phyloP scores from a whole-genome alignment of 805 yeast species.

The Candida alai region DNA sequence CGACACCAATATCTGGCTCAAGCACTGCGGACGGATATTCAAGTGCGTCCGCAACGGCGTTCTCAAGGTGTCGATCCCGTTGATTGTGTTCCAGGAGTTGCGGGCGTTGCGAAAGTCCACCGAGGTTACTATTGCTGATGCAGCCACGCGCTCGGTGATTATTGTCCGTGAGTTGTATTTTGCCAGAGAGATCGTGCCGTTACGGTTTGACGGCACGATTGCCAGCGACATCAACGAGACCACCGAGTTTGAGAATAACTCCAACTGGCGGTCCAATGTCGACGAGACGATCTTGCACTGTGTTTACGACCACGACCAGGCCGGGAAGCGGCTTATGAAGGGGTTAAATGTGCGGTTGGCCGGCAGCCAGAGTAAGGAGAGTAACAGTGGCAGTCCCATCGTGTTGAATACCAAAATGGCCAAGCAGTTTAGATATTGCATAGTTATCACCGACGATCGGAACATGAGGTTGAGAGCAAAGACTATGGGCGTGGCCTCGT shows the following conservation, averaged over 20 bases:
- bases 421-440: conserved; percentile 49
- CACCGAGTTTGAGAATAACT: conserved; percentile 67
- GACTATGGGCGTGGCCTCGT: conserved; percentile 50
- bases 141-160: conserved; percentile 77
- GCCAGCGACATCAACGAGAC: conserved; percentile 70
- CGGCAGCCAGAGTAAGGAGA: not conserved
- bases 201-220: conserved; percentile 65
- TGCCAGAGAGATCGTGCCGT: conserved; percentile 52
- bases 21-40: conserved; percentile 73
- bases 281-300: conserved; percentile 64
- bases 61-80: conserved; percentile 60
- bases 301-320: conserved; percentile 40
- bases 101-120: conserved; percentile 66
- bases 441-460: conserved; percentile 69
- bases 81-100: conserved; percentile 75
- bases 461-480: conserved; percentile 68
- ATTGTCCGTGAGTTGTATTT: conserved; percentile 63
- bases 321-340: conserved; percentile 36
- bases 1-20: conserved; percentile 78
- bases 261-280: conserved; percentile 67
- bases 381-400: conserved; percentile 8
- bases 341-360: conserved; percentile 29
- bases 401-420: conserved; percentile 35
- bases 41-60: conserved; percentile 62
- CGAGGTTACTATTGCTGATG: conserved; percentile 71